phyloP scores from a whole-genome alignment of 495 filamentous ascomycete genomes.

The Penicillium robsamsonii region DNA sequence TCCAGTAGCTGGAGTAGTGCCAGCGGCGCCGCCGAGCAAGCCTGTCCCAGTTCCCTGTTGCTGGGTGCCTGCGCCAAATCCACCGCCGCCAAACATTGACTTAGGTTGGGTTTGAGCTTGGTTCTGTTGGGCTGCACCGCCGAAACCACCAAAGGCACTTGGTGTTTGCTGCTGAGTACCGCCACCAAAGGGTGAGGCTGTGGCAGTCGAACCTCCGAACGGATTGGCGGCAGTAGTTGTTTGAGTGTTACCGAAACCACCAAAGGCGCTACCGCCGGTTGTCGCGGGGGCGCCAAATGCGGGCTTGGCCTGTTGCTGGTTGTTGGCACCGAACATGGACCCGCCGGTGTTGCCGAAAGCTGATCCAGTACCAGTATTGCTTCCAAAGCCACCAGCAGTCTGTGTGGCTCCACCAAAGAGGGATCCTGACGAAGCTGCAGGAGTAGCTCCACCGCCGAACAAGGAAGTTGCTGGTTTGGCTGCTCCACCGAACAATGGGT shows the following conservation, averaged over 20 bases:
- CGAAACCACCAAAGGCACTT: conserved; percentile 43
- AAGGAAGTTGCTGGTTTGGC: conserved; percentile 40
- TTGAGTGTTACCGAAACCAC: conserved; percentile 41
- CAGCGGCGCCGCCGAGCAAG: conserved; percentile 44
- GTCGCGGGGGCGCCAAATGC: conserved; percentile 38
- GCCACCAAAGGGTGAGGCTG: conserved; percentile 41
- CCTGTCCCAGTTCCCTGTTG: conserved; percentile 37
- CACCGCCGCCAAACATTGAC: conserved; percentile 39
- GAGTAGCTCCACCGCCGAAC: conserved; percentile 37
- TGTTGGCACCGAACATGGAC: conserved; percentile 49
- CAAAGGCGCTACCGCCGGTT: conserved; percentile 25
- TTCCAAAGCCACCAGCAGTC: conserved; percentile 37
- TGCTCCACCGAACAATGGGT: conserved; percentile 42
- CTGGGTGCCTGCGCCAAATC: conserved; percentile 38
- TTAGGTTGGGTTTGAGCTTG: conserved; percentile 46
- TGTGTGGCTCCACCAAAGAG: conserved; percentile 23
- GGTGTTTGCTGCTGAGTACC: conserved; percentile 39
- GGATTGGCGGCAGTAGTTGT: conserved; percentile 35
- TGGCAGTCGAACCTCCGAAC: conserved; percentile 33
- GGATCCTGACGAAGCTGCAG: conserved; percentile 20
- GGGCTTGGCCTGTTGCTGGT: conserved; percentile 44
- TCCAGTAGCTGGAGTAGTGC: conserved; percentile 28
- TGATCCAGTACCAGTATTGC: conserved; percentile 20
- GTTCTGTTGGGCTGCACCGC: conserved; percentile 34
- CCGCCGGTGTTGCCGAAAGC: conserved; percentile 30